These are phyloP conservation scores for Knoxia roxburghii DNA, from an alignment of 257 asterid species.

Conservation along the genomic window DNA sequence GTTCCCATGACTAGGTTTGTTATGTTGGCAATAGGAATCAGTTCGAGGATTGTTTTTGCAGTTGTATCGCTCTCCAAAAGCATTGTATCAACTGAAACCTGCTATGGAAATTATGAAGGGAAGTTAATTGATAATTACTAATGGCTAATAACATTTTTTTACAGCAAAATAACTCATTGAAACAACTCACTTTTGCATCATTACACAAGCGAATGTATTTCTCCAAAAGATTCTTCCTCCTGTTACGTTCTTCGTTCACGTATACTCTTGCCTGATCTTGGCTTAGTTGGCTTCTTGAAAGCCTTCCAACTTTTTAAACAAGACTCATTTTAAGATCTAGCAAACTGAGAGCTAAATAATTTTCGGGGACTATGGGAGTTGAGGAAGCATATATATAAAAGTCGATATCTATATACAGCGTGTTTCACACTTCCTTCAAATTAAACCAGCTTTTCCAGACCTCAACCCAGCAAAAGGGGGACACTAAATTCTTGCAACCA, in stretches of 20 bases:
- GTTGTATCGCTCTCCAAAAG: constrained; percentile 72
- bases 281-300: constrained; percentile 69
- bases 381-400: not conserved
- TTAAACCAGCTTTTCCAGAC: not conserved
- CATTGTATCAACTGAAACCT: constrained; percentile 74
- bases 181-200: constrained; percentile 51
- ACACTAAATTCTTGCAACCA: not conserved
- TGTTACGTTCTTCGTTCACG: constrained; percentile 55
- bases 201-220: constrained; percentile 60
- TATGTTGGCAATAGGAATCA: constrained; percentile 52
- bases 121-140: not conserved
- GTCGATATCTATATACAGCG: not conserved
- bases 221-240: constrained; percentile 47
- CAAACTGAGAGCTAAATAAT: not conserved
- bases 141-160: no score
- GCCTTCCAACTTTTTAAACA: constrained; percentile 53
- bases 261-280: constrained; percentile 57
- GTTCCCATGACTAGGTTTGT: constrained; percentile 60
- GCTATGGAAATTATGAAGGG: constrained; percentile 10
- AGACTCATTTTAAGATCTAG: not conserved
- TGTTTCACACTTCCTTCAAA: not conserved
- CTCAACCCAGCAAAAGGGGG: not conserved
- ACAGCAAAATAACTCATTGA: no score
- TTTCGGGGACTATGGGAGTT: not conserved
- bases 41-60: constrained; percentile 61